phyloP scores from a whole-genome alignment of 176 grass and related monocot species.

The Cenchrus fungigraminus region DNA sequence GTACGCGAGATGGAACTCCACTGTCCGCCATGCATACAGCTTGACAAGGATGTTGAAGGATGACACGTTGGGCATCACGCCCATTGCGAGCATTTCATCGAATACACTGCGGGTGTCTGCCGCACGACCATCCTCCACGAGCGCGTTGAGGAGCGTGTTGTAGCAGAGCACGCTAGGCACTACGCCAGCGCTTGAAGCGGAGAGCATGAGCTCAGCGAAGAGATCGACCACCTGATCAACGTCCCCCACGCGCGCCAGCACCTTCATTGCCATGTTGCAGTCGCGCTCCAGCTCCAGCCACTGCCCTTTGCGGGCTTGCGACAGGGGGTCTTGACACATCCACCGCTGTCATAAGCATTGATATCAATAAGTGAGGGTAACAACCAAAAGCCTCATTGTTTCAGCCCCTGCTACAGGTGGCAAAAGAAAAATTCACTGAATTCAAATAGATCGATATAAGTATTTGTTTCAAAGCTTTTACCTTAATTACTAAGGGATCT shows the following conservation, averaged over 20 bases:
- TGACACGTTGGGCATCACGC: slow-evolving; percentile 51
- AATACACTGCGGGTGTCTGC: slow-evolving; percentile 42
- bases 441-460: too few relatives aligned
- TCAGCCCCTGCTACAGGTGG: too few relatives aligned
- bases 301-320: not conserved
- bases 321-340: too few relatives aligned
- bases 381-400: too few relatives aligned
- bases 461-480: too few relatives aligned
- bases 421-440: too few relatives aligned
- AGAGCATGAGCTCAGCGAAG: slow-evolving; percentile 60
- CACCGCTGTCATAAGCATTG: too few relatives aligned
- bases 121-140: slow-evolving; percentile 47
- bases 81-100: slow-evolving; percentile 57
- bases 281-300: slow-evolving; percentile 34
- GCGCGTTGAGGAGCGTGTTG: slow-evolving; percentile 85
- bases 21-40: slow-evolving; percentile 50
- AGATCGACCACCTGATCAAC: slow-evolving; percentile 52
- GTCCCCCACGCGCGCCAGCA: slow-evolving; percentile 50
- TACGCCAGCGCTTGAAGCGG: not conserved
- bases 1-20: slow-evolving; percentile 60
- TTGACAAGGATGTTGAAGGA: slow-evolving; percentile 80
- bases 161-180: slow-evolving; percentile 71
- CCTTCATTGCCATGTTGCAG: slow-evolving; percentile 74
- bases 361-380: too few relatives aligned
- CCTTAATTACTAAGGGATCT: too few relatives aligned